phyloP scores from a whole-genome alignment of 164 flowering plant genomes.

The Tinospora cordifolia region DNA sequence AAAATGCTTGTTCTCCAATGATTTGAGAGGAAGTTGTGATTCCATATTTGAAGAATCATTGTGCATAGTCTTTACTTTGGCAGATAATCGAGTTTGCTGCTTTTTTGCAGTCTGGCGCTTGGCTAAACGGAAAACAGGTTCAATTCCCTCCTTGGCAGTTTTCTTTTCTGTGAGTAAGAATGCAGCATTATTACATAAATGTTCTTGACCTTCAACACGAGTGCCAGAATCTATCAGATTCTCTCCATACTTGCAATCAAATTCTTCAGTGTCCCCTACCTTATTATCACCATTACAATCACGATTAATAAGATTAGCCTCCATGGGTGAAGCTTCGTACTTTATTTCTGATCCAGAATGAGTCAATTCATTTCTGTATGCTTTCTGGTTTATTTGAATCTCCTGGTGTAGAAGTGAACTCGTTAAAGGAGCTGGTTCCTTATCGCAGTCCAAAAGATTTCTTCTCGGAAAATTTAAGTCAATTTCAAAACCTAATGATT shows the following conservation, averaged over 20 bases:
- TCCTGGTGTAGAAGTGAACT: conserved; percentile 1
- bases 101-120: conserved; percentile 7
- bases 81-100: conserved; percentile 12
- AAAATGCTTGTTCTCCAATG: conserved; percentile 14
- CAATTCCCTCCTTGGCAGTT: conserved; percentile 9
- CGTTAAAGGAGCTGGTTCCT: conserved; percentile 3
- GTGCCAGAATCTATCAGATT: conserved; percentile 5
- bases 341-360: conserved; percentile 4
- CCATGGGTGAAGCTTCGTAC: conserved; percentile 7
- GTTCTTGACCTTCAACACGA: conserved; percentile 8
- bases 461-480: conserved; percentile 5
- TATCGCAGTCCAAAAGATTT: conserved; percentile 4
- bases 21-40: conserved; percentile 10
- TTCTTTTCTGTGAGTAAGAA: conserved; percentile 7
- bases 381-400: conserved; percentile 4
- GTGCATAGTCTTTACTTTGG: conserved; percentile 7
- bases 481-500: conserved; percentile 3
- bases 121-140: conserved; percentile 10
- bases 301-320: conserved; percentile 5
- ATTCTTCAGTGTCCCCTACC: conserved; percentile 1
- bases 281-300: conserved; percentile 1
- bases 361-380: not conserved
- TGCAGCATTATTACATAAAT: not conserved
- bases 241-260: conserved; percentile 8
- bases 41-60: conserved; percentile 11